phyloP scores from a whole-genome alignment of 2,329 filamentous ascomycete species.

The Zymoseptoria passerinii region DNA sequence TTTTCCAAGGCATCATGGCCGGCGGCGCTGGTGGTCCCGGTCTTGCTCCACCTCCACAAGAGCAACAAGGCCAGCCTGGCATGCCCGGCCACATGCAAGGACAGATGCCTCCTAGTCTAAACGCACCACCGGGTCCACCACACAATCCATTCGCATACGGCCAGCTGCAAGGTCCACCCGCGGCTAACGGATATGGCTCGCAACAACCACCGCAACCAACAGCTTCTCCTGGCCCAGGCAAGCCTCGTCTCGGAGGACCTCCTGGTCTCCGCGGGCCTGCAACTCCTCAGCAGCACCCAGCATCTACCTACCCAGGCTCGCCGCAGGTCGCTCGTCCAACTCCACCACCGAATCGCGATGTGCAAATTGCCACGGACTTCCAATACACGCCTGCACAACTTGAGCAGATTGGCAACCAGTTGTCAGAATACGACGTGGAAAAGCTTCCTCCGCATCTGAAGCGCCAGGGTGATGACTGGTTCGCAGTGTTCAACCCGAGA shows the following conservation, averaged over 20 bases:
- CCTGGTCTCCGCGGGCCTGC: constrained; percentile 51
- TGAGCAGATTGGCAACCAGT: constrained; percentile 54
- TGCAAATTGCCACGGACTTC: constrained; percentile 24
- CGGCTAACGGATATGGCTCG: constrained; percentile 65
- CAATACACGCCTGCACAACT: constrained; percentile 28
- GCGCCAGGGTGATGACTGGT: constrained; percentile 87
- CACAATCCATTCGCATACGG: constrained; percentile 60
- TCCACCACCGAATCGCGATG: constrained; percentile 43
- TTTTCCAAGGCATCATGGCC: constrained; percentile 94
- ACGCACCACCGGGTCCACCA: constrained; percentile 49
- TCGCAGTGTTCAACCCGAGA: constrained; percentile 84
- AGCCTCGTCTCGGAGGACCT: constrained; percentile 40
- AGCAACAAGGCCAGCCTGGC: constrained; percentile 49
- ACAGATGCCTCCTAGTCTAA: constrained; percentile 58
- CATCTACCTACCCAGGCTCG: constrained; percentile 79
- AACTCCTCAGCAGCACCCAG: constrained; percentile 85
- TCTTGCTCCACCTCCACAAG: constrained; percentile 60
- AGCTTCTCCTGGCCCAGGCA: constrained; percentile 76
- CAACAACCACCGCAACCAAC: constrained; percentile 79
- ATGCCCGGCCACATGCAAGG: constrained; percentile 59
- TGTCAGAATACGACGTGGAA: constrained; percentile 82
- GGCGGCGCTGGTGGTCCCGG: constrained; percentile 79
- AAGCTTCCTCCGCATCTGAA: constrained; percentile 78
- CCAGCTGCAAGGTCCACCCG: constrained; percentile 49
- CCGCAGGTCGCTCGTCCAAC: constrained; percentile 84